Conservation (phyloP, 345 rosid genomes). For the Cardamine chenopodiifolia region DNA sequence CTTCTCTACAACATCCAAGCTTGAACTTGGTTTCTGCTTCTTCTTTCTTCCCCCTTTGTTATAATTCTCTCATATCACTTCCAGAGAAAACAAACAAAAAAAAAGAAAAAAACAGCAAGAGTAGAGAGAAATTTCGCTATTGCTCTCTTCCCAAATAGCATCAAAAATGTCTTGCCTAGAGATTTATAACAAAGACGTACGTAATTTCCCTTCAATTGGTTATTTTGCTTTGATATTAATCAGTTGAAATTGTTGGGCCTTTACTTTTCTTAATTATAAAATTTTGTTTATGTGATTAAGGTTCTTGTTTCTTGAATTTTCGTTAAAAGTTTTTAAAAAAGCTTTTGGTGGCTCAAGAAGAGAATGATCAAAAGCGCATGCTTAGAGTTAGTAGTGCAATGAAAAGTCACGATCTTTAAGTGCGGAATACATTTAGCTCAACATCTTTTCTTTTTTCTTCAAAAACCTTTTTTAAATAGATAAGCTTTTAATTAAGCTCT, state of each 20-base stretch:
- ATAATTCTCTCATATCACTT: slow-evolving; percentile 34
- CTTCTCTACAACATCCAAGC: slow-evolving; percentile 38
- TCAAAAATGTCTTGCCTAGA: slow-evolving; percentile 51
- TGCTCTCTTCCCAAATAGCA: slow-evolving; percentile 16
- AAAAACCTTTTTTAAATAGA: neutral
- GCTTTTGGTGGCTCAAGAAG: slow-evolving; percentile 34
- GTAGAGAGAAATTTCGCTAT: neutral
- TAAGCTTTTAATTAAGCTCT: neutral
- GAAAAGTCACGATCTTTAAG: slow-evolving; percentile 43
- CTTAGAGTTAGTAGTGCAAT: slow-evolving; percentile 23
- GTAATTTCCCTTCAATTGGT: slow-evolving; percentile 27
- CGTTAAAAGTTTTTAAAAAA: neutral
- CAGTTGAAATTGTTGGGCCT: neutral
- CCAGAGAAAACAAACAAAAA: neutral
- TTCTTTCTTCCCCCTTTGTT: slow-evolving; percentile 33
- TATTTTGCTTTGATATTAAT: neutral
- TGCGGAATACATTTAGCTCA: slow-evolving; percentile 33
- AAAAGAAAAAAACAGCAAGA: neutral
- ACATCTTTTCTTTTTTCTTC: slow-evolving; percentile 19
- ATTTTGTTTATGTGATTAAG: slow-evolving; percentile 3
- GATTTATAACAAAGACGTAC: slow-evolving; percentile 55
- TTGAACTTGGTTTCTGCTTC: slow-evolving; percentile 38
- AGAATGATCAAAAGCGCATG: slow-evolving; percentile 31
- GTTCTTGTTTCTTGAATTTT: slow-evolving; percentile 2
- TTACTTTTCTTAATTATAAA: neutral